These are phyloP conservation scores for Hyaloscypha hepaticicola DNA, from an alignment of 495 filamentous ascomycete genomes.

Conservation along the genomic window DNA sequence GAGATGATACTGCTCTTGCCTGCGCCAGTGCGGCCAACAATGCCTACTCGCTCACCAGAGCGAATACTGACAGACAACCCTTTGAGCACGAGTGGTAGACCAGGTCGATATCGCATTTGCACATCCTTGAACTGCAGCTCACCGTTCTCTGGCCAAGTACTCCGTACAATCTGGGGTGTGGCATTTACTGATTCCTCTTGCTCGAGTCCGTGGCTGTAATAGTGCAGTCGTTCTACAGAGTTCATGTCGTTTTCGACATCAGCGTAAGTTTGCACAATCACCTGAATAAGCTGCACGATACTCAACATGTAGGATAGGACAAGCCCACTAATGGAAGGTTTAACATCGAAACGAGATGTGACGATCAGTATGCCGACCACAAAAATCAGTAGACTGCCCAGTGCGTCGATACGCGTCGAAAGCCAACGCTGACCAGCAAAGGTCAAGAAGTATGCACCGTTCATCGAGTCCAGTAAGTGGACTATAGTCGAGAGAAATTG, in stretches of 20 bases:
- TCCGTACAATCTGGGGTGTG: constrained; percentile 4
- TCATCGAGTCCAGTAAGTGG: constrained; percentile 77
- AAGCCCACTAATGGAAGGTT: constrained; percentile 77
- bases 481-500: constrained; percentile 65
- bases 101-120: constrained; percentile 34
- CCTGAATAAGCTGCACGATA: constrained; percentile 91
- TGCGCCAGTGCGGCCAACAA: constrained; percentile 88
- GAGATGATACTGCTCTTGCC: constrained; percentile 92
- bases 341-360: constrained; percentile 81
- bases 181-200: constrained; percentile 63
- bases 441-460: constrained; percentile 87
- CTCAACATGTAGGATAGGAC: constrained; percentile 86
- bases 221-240: constrained; percentile 85
- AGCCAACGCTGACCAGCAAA: constrained; percentile 93
- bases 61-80: constrained; percentile 69
- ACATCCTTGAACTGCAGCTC: constrained; percentile 34
- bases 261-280: constrained; percentile 85
- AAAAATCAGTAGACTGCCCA: constrained; percentile 78
- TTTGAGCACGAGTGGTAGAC: constrained; percentile 62
- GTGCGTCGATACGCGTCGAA: constrained; percentile 73
- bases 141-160: constrained; percentile 38
- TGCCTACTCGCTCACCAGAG: constrained; percentile 86
- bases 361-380: constrained; percentile 85
- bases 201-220: constrained; percentile 80
- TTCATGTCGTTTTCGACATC: constrained; percentile 98